Percentiles rank a stretch among this genome's conserved stretches.
Evolutionary conservation across 2,329 filamentous ascomycete genomes (phyloP).

Genomic region (Xylariales sp.): DNA sequence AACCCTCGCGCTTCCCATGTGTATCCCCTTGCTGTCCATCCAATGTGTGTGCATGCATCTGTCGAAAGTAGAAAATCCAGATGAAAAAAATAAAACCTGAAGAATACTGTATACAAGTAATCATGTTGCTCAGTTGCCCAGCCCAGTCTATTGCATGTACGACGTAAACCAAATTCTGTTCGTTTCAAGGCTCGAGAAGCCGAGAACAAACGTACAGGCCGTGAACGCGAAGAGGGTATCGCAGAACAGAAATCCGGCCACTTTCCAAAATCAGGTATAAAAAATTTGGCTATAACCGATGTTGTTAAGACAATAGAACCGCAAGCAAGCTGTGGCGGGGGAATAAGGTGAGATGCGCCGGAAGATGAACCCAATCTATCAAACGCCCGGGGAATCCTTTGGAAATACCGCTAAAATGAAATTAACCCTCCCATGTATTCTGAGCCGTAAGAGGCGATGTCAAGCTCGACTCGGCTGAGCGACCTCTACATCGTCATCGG

Average conservation of each 20-base stretch:
- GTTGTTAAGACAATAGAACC: slow-evolving; percentile 19
- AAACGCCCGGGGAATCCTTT: slow-evolving; percentile 29
- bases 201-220: slow-evolving; percentile 4
- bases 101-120: slow-evolving; percentile 16
- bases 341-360: slow-evolving; percentile 32
- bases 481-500: slow-evolving; percentile 32
- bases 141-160: slow-evolving; percentile 37
- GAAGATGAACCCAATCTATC: slow-evolving; percentile 32
- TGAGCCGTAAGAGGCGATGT: background rate
- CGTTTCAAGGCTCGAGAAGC: slow-evolving; percentile 13
- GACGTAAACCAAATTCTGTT: slow-evolving; percentile 30
- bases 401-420: slow-evolving; percentile 26
- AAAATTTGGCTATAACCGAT: slow-evolving; percentile 5
- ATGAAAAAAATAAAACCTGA: slow-evolving; percentile 14
- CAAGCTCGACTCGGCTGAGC: slow-evolving; percentile 14
- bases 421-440: slow-evolving; percentile 15
- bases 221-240: slow-evolving; percentile 29
- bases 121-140: slow-evolving; percentile 34
- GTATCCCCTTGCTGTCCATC: slow-evolving; percentile 15
- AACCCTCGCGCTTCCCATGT: slow-evolving; percentile 12
- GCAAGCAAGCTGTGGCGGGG: slow-evolving; percentile 19
- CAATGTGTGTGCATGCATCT: slow-evolving; percentile 17
- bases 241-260: slow-evolving; percentile 24
- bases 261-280: background rate
- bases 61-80: background rate